A percentile compares a stretch with the other conserved stretches of the same genome.
Conservation (phyloP, 805 yeast species). For the Wickerhamiella shivajii region DNA sequence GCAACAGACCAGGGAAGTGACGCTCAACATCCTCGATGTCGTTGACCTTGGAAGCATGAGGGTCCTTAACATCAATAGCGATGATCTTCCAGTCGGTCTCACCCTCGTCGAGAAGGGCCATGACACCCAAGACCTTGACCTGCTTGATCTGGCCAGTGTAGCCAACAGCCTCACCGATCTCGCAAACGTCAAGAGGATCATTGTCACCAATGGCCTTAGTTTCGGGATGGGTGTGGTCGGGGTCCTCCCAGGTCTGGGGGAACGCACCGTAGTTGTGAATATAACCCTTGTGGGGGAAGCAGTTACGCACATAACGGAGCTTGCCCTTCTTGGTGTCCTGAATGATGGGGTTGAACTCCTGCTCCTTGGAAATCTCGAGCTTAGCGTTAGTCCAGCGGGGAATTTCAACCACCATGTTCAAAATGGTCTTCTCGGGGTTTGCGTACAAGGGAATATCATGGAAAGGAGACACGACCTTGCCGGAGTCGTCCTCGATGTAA, state of each 20-base stretch:
- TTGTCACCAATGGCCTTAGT: constrained; percentile 64
- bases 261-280: constrained; percentile 97
- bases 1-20: constrained; percentile 81
- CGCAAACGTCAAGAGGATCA: constrained; percentile 92
- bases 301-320: constrained; percentile 88
- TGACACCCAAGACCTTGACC: constrained; percentile 84
- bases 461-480: constrained; percentile 89
- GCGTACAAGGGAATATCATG: constrained; percentile 90
- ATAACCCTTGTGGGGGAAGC: constrained; percentile 98
- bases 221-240: constrained; percentile 36
- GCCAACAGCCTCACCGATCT: constrained; percentile 53
- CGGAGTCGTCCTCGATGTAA: constrained; percentile 58
- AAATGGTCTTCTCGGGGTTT: constrained; percentile 76
- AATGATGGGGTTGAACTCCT: constrained; percentile 75
- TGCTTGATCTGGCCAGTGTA: constrained; percentile 60
- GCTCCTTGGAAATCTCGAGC: constrained; percentile 81
- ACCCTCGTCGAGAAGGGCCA: constrained; percentile 94
- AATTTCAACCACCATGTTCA: constrained; percentile 88
- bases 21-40: constrained; percentile 85
- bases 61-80: constrained; percentile 77
- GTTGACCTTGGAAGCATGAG: constrained; percentile 70
- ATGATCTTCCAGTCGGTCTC: constrained; percentile 97
- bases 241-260: constrained; percentile 99
- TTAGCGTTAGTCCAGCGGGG: constrained; percentile 99
- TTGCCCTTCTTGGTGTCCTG: constrained; percentile 98